Conservation (phyloP, 306 rosid genomes). For the Rubus parviflorus region DNA sequence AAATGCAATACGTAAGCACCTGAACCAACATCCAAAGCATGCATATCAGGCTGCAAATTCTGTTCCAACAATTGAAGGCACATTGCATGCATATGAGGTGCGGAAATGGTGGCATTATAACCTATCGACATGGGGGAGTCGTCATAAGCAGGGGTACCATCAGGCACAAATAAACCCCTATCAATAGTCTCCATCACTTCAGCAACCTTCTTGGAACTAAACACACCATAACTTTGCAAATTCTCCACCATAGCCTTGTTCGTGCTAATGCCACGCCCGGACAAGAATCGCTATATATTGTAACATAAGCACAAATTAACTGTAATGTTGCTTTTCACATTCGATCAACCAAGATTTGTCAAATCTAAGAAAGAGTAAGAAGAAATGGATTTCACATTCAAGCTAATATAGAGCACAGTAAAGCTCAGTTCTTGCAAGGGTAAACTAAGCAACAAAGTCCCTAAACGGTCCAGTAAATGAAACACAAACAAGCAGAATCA, state of each 20-base stretch:
- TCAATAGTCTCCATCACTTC: slow-evolving; percentile 78
- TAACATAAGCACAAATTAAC: neutral
- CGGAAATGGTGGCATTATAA: slow-evolving; percentile 92
- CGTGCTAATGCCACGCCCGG: slow-evolving; percentile 47
- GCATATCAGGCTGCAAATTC: slow-evolving; percentile 90
- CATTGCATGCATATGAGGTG: slow-evolving; percentile 96
- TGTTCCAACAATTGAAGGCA: slow-evolving; percentile 89
- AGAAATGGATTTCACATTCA: neutral
- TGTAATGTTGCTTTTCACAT: neutral
- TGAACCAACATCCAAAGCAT: slow-evolving; percentile 86
- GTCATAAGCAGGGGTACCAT: slow-evolving; percentile 59
- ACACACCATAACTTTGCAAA: slow-evolving; percentile 63
- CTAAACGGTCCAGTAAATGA: neutral
- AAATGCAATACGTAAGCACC: slow-evolving; percentile 36
- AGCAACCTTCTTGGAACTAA: slow-evolving; percentile 59
- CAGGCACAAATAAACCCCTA: slow-evolving; percentile 78
- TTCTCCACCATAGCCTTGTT: slow-evolving; percentile 88
- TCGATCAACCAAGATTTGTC: neutral
- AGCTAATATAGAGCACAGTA: neutral
- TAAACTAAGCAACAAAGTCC: neutral
- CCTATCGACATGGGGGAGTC: slow-evolving; percentile 88
- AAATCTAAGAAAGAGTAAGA: neutral
- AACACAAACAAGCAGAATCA: slow-evolving; percentile 2
- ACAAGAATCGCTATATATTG: slow-evolving; percentile 58
- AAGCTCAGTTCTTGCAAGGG: neutral